Base-by-base conservation (phyloP, 345 rosid species). In the Hirschfeldia incana region DNA sequence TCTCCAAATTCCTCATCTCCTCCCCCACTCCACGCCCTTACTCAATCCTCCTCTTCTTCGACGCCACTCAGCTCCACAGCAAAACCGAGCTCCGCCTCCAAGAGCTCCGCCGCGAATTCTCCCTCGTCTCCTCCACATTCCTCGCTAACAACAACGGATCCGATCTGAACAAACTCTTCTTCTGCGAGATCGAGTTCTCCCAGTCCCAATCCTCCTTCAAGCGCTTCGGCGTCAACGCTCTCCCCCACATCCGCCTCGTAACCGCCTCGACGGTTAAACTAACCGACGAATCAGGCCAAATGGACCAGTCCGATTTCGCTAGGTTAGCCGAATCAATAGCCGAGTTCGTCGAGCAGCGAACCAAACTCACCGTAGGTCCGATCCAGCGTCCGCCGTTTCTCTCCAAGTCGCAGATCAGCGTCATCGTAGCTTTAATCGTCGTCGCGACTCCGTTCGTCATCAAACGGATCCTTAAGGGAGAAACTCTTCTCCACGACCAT, bases 221-320 rank as follows among this genome's bases (percentile, higher is more conserved):
- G 59, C 89, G 85, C 26, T 93, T 93, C 73, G 95, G 90, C 29
- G 98, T 93, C 70, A 90, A 91, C 79, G 84, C 98, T 30, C 84
- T 91, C n/a, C 98, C 98, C n/a, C 97, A 93, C 81, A 78, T 93
- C 81, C 97, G 98, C 49, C 89, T 93, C 8, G 90, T 90, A 2
- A 80, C 82, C 13, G 93, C 92, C 51, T 61, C 77, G 4, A 88
- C 84, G 10, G 75, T 78, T 29, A 82, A 84, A 33, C 88, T 87
- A 8, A 86, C 86, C 46, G 92, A 90, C 4, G 94, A 91, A 17
- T 89, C 98, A 5, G 86, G 86, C 1, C 80, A 76, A 70, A 93
- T 93, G 97, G 91, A 87, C 62, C 98, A 91, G 37, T 83, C 88
- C 0, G 98, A 89, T 75, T 82, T 80, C 84, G 80, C 98, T 2